Percentiles rank a stretch among this genome's conserved stretches.
Evolutionary conservation across 2,329 filamentous ascomycete species (phyloP).

Genomic region (Verticillium albo-atrum): DNA sequence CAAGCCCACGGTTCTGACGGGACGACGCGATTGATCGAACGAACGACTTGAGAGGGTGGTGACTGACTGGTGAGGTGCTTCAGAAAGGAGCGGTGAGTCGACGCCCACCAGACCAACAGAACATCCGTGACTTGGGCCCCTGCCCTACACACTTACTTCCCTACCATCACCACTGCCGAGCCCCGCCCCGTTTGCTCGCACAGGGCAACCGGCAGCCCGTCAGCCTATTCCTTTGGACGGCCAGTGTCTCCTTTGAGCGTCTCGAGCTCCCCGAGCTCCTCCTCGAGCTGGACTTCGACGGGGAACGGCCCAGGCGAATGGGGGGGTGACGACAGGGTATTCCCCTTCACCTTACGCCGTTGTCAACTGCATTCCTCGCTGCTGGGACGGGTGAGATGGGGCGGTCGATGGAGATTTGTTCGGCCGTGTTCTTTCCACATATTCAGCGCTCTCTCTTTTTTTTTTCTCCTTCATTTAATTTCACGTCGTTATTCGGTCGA

Average conservation of each 20-base stretch:
- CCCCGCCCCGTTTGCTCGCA: background rate
- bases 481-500: background rate
- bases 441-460: background rate
- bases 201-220: background rate
- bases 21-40: too few species aligned
- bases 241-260: background rate
- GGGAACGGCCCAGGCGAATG: background rate
- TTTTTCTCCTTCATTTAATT: background rate
- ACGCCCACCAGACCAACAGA: background rate
- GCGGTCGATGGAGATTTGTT: background rate
- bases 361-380: conserved; percentile 1
- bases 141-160: too few species aligned
- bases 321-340: conserved; percentile 1
- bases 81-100: background rate
- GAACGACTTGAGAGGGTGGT: background rate
- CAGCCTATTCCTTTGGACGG: background rate
- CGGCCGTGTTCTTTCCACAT: background rate
- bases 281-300: background rate
- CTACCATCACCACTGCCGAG: background rate
- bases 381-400: background rate
- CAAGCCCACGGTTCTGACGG: background rate
- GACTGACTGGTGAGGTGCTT: too few species aligned
- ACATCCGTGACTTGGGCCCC: background rate
- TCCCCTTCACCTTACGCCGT: background rate
- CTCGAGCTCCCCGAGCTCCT: too few species aligned